Conservation (phyloP, 352 stramenopile genomes). For the Globisporangium nunn region DNA sequence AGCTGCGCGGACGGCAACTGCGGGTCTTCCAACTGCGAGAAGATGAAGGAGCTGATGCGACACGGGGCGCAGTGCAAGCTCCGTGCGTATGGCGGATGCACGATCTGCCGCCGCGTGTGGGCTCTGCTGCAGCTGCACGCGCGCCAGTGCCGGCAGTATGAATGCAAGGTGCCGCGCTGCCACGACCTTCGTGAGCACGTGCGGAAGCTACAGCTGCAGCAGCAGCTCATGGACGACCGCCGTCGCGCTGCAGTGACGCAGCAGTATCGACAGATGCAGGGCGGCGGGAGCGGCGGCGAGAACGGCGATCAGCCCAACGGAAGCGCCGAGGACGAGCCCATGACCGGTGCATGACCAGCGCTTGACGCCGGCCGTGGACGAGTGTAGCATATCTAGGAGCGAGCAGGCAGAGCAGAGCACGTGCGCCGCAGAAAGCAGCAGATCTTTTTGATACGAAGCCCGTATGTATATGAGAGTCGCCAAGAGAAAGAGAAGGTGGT, state of each 20-base stretch:
- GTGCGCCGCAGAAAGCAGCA: too few species aligned
- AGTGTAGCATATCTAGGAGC: slow-evolving; percentile 11
- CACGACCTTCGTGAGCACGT: slow-evolving; percentile 94
- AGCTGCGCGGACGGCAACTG: slow-evolving; percentile 91
- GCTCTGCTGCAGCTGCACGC: slow-evolving; percentile 96
- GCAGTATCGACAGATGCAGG: slow-evolving; percentile 83
- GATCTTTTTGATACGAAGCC: too few species aligned
- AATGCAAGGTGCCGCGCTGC: slow-evolving; percentile 95
- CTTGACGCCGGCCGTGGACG: background rate
- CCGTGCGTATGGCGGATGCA: slow-evolving; percentile 90
- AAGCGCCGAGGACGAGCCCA: slow-evolving; percentile 23
- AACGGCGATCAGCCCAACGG: slow-evolving; percentile 4
- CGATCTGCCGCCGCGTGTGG: slow-evolving; percentile 96
- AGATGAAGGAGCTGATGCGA: slow-evolving; percentile 98
- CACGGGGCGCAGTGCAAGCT: slow-evolving; percentile 93
- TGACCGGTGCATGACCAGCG: slow-evolving; percentile 12
- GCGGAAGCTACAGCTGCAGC: slow-evolving; percentile 93
- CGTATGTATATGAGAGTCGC: too few species aligned
- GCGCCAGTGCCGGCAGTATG: slow-evolving; percentile 90
- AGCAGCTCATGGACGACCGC: slow-evolving; percentile 97
- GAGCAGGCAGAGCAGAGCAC: too few species aligned
- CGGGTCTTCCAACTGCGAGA: slow-evolving; percentile 95
- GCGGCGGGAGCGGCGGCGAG: slow-evolving; percentile 3
- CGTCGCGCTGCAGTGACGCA: slow-evolving; percentile 85
- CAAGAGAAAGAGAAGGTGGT: too few species aligned